phyloP scores from a whole-genome alignment of 345 rosid genomes.

The Garcia nutans region DNA sequence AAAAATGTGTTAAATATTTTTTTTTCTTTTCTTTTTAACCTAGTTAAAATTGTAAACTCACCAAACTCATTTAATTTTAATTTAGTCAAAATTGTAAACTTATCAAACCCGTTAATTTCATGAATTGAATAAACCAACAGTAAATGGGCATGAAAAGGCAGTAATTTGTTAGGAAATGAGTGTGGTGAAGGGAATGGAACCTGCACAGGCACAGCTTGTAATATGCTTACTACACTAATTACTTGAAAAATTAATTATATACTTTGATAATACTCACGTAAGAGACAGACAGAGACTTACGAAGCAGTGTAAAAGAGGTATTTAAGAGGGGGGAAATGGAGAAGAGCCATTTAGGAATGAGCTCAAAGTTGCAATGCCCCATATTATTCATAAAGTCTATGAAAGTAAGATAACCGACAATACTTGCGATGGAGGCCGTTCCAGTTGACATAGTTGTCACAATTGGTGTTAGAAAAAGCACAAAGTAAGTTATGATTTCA shows the following conservation, averaged over 20 bases:
- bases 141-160: conserved; percentile 28
- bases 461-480: conserved; percentile 50
- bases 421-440: conserved; percentile 29
- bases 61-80: too few relatives aligned
- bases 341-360: conserved; percentile 58
- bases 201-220: background rate
- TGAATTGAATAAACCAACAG: too few relatives aligned
- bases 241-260: too few relatives aligned
- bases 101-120: too few relatives aligned
- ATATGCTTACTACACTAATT: too few relatives aligned
- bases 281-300: conserved; percentile 30
- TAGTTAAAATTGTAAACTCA: too few relatives aligned
- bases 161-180: conserved; percentile 31
- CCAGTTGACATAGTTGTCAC: conserved; percentile 24
- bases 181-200: conserved; percentile 35
- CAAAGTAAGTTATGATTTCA: conserved; percentile 53
- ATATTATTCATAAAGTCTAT: conserved; percentile 75
- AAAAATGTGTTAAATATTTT: too few relatives aligned
- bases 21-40: too few relatives aligned
- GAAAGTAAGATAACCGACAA: conserved; percentile 39
- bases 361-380: conserved; percentile 91
- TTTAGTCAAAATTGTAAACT: too few relatives aligned
- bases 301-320: conserved; percentile 70
- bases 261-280: too few relatives aligned
- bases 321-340: conserved; percentile 62